Conservation (phyloP, 106 monocot species). For the Agapanthus africanus region DNA sequence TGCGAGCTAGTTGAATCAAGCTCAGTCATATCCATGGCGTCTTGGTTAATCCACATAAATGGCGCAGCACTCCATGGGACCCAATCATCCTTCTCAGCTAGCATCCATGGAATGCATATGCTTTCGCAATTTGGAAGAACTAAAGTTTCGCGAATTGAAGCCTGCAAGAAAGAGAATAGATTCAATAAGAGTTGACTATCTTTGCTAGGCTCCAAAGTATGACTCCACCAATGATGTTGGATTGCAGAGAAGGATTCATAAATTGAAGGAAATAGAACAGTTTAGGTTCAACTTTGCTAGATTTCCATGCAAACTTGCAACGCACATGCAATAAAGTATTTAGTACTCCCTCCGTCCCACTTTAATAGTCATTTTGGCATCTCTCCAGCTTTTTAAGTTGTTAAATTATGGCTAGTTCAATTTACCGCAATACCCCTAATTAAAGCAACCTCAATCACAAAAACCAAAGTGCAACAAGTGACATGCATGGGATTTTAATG, state of each 20-base stretch:
- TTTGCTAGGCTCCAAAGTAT: neutral
- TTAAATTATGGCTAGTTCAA: no score
- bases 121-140: constrained; percentile 89
- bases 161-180: constrained; percentile 31
- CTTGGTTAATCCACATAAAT: constrained; percentile 56
- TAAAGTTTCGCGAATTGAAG: constrained; percentile 59
- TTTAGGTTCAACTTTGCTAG: constrained; percentile 4
- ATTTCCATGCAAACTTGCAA: no score
- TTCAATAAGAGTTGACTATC: neutral
- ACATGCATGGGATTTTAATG: no score
- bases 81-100: constrained; percentile 95
- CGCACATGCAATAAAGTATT: no score
- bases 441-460: no score
- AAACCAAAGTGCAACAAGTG: no score
- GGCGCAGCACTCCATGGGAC: constrained; percentile 64
- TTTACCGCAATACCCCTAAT: no score
- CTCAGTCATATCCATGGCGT: constrained; percentile 24
- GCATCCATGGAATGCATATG: constrained; percentile 80
- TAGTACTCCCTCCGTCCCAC: no score
- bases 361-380: no score
- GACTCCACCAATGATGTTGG: neutral
- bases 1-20: constrained; percentile 18
- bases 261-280: neutral
- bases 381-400: no score
- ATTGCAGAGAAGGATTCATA: no score